Conservation (phyloP, 768 basidiomycete species). For the Tulasnella sp. region DNA sequence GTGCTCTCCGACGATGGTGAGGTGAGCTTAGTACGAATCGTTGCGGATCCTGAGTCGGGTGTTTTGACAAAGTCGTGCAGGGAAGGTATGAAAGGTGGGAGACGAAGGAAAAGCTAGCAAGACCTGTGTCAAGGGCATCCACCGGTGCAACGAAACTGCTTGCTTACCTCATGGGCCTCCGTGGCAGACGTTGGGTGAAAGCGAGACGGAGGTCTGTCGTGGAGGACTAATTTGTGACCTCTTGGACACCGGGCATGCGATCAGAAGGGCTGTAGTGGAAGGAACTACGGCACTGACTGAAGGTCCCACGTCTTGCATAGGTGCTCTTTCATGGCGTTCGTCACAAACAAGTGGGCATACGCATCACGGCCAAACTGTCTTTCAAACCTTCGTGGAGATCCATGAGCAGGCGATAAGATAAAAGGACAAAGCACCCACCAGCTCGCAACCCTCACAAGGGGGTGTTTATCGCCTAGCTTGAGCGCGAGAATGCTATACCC, state of each 20-base stretch:
- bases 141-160: neutral
- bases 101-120: conserved; percentile 36
- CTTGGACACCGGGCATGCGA: conserved; percentile 31
- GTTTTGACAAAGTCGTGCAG: conserved; percentile 40
- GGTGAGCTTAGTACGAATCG: conserved; percentile 43
- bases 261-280: neutral
- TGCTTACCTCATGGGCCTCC: conserved; percentile 62
- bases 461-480: conserved; percentile 54
- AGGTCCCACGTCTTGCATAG: conserved; percentile 64
- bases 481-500: conserved; percentile 88
- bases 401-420: neutral
- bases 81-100: conserved; percentile 26
- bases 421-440: conserved; percentile 37
- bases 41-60: conserved; percentile 42
- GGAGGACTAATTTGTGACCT: conserved; percentile 63
- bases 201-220: conserved; percentile 81
- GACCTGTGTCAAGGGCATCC: neutral
- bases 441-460: conserved; percentile 60
- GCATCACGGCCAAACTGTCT: conserved; percentile 63
- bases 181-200: conserved; percentile 60
- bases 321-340: conserved; percentile 66
- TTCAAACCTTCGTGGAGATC: conserved; percentile 54
- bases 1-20: conserved; percentile 19
- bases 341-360: conserved; percentile 88
- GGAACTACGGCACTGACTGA: conserved; percentile 37